Evolutionary conservation across 2,329 filamentous ascomycete genomes (phyloP), one percentile per base, ranked within the genome.

Genomic region (Nannizziopsis barbatae): DNA sequence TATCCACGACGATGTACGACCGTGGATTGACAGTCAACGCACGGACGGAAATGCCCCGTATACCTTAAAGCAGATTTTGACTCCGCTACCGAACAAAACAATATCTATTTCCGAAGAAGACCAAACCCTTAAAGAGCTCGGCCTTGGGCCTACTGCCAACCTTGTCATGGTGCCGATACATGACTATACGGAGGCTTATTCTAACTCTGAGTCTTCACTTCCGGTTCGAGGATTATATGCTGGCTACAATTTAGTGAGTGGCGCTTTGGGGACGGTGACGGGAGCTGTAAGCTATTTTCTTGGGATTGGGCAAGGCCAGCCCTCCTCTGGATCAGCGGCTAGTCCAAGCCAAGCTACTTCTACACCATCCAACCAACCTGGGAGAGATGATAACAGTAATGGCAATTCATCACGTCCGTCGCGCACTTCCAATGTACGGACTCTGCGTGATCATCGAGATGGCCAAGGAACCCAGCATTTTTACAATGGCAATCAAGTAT

Each of bases 401-500:
- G 14, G 4, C 17, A 61, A 62, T 5, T 60, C 65, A 27, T 6
- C 42, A 31, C 36, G 47, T 11, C 6, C 7, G 7, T 20, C 42
- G 22, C 37, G 42, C n/a, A 39, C 45, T n/a, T 47, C 40, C n/a
- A 71, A 69, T 35, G 65, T 75, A 20, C 66, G 72, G 43, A 79
- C 75, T 0, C 64, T 81, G 47, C 66, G 68, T 54, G 76, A 81
- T 51, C 69, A 74, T 35, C 69, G 74, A 15, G 71, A 76, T 52
- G 70, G 73, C 35, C 71, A 72, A 46, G 66, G 76, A 48, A 74
- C 81, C 53, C 75, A 80, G 39, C 83, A 93, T 60, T 76, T 93
- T 41, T 95, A 95, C 62, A 95, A 95, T 60, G 89, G 89, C 1
- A 95, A 95, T 60, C 86, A 86, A 62, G 85, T 89, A 71, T 66